A percentile compares a stretch with the other conserved stretches of the same genome.
phyloP scores from a whole-genome alignment of 1,284 basidiomycete genomes.

The Ganoderma meredithae region DNA sequence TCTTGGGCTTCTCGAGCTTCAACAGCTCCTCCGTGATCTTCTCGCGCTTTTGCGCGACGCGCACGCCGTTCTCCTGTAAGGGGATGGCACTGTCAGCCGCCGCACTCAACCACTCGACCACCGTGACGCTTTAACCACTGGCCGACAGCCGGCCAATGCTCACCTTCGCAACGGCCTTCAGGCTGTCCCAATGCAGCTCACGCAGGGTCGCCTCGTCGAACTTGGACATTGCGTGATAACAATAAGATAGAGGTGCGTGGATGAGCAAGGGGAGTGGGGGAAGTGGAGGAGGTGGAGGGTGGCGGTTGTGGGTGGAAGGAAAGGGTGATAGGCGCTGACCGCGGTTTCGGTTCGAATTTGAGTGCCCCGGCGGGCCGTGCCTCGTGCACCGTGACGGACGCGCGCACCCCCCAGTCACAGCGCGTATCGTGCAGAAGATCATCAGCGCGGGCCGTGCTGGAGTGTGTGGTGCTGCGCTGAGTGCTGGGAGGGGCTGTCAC shows the following conservation, averaged over 20 bases:
- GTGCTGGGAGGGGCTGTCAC: no score
- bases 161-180: constrained; percentile 7
- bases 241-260: neutral
- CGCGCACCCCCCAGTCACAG: neutral
- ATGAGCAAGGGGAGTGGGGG: neutral
- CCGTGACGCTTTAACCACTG: constrained; percentile 3
- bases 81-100: neutral
- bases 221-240: neutral
- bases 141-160: neutral
- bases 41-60: neutral
- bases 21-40: neutral
- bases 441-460: neutral
- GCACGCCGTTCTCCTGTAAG: constrained; percentile 4
- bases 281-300: neutral
- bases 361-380: neutral
- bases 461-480: neutral
- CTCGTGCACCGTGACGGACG: neutral
- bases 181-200: neutral
- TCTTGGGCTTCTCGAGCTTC: neutral
- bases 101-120: neutral
- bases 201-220: neutral
- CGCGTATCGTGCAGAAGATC: neutral
- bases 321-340: neutral
- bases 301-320: neutral
- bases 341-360: neutral